A percentile compares a stretch with the other conserved stretches of the same genome.
phyloP scores from a whole-genome alignment of 2,329 filamentous ascomycete species.

The Aschersonia sp. region DNA sequence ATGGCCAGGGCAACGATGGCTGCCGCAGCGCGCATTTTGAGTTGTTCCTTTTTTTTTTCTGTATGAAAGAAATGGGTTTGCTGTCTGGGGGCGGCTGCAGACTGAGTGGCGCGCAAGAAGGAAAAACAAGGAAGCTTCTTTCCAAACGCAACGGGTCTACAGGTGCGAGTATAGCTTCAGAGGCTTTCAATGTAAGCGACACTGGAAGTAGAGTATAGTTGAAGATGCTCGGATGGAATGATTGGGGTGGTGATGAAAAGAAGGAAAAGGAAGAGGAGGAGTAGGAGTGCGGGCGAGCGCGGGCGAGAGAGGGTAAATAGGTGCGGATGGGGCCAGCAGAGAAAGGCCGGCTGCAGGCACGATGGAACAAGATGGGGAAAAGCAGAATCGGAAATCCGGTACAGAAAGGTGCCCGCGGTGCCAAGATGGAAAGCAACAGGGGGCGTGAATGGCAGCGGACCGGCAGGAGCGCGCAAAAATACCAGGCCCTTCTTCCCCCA shows the following conservation, averaged over 20 bases:
- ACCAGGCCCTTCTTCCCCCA: too few species aligned
- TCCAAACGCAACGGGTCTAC: slow-evolving; percentile 1
- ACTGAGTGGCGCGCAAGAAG: neutral
- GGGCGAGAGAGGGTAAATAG: neutral
- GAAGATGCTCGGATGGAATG: slow-evolving; percentile 6
- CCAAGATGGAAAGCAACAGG: too few species aligned
- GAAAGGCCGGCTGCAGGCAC: neutral
- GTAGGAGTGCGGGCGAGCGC: neutral
- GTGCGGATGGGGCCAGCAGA: neutral
- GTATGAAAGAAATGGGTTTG: too few species aligned
- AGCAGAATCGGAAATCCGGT: neutral
- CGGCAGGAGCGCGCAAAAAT: too few species aligned
- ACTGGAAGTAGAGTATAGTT: slow-evolving; percentile 1
- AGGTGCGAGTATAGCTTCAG: slow-evolving; percentile 3
- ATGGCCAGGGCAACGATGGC: slow-evolving; percentile 29
- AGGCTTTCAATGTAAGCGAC: neutral
- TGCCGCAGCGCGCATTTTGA: slow-evolving; percentile 24
- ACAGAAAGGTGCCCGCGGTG: neutral
- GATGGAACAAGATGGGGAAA: neutral
- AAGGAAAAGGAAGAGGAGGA: slow-evolving; percentile 2
- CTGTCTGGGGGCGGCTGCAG: neutral
- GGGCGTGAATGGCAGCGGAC: too few species aligned
- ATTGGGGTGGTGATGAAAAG: slow-evolving; percentile 2
- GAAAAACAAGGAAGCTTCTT: slow-evolving; percentile 1
- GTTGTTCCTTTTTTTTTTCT: neutral